Evolutionary conservation across 371 early-diverging fungal genomes (phyloP).

Genomic region (Lichtheimia corymbifera): DNA sequence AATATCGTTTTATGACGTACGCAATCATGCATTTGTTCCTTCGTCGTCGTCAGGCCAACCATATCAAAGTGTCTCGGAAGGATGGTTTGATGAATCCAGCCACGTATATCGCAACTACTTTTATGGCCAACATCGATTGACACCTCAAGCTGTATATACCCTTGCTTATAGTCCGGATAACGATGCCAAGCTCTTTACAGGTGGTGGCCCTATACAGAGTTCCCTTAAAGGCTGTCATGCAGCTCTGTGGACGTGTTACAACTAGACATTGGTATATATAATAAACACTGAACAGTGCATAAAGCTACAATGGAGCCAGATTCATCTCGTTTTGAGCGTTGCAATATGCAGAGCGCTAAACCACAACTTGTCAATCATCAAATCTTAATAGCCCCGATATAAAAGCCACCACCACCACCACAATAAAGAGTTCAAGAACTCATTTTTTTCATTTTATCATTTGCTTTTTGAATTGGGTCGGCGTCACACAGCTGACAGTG

Average conservation of each 20-base stretch:
- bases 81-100: constrained; percentile 48
- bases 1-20: constrained; percentile 47
- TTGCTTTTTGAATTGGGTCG: constrained; percentile 18
- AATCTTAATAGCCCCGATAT: too few species aligned
- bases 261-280: background rate
- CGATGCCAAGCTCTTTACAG: constrained; percentile 51
- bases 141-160: constrained; percentile 61
- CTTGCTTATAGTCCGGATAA: constrained; percentile 49
- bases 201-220: constrained; percentile 68
- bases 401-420: background rate
- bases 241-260: constrained; percentile 35
- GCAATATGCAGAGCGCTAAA: constrained; percentile 2
- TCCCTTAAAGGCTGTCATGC: constrained; percentile 59
- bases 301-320: constrained; percentile 44
- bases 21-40: constrained; percentile 46
- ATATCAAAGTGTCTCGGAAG: constrained; percentile 14
- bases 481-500: constrained; percentile 25
- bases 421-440: background rate
- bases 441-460: constrained; percentile 7
- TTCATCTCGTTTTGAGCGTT: constrained; percentile 36
- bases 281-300: background rate
- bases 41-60: too few species aligned
- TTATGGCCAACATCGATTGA: constrained; percentile 23
- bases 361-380: too few species aligned
- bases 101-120: constrained; percentile 14